Evolutionary conservation across 2,329 filamentous ascomycete genomes (phyloP).

Genomic region (Microsporum ferrugineum): DNA sequence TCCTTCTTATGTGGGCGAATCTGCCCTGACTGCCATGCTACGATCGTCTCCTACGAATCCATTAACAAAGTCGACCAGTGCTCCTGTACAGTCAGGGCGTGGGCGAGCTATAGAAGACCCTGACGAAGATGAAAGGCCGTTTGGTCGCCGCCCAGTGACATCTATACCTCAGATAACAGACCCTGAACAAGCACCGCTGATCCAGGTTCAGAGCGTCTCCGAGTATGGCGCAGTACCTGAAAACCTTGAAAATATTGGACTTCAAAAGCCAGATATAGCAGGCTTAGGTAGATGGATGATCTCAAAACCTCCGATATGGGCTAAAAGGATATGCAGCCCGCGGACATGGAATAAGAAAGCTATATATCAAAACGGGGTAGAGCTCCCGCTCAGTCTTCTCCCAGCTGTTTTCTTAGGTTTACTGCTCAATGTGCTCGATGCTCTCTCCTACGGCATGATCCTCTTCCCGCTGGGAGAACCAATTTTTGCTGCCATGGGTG

Average conservation of each 20-base stretch:
- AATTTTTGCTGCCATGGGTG: conserved; percentile 73
- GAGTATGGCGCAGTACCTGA: conserved; percentile 23
- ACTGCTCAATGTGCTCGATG: conserved; percentile 85
- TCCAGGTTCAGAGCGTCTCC: conserved; percentile 19
- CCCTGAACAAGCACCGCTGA: conserved; percentile 30
- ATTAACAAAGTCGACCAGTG: conserved; percentile 10
- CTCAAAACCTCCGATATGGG: neutral
- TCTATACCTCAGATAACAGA: conserved; percentile 18
- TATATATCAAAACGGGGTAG: conserved; percentile 52
- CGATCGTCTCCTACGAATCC: conserved; percentile 28
- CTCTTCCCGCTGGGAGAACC: conserved; percentile 82
- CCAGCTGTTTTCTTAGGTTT: conserved; percentile 82
- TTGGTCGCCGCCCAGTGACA: conserved; percentile 7
- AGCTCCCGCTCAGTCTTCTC: conserved; percentile 58
- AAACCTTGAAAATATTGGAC: conserved; percentile 1
- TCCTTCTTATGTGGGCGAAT: conserved; percentile 29
- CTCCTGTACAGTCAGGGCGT: neutral
- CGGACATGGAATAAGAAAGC: conserved; percentile 59
- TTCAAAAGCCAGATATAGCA: neutral
- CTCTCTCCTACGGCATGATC: conserved; percentile 92
- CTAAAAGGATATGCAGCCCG: conserved; percentile 43
- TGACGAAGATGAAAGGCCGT: neutral
- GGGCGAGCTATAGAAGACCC: neutral
- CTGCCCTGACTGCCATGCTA: conserved; percentile 42
- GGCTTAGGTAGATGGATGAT: neutral